Conservation (phyloP, 345 rosid species). For the Limnanthes douglasii region DNA sequence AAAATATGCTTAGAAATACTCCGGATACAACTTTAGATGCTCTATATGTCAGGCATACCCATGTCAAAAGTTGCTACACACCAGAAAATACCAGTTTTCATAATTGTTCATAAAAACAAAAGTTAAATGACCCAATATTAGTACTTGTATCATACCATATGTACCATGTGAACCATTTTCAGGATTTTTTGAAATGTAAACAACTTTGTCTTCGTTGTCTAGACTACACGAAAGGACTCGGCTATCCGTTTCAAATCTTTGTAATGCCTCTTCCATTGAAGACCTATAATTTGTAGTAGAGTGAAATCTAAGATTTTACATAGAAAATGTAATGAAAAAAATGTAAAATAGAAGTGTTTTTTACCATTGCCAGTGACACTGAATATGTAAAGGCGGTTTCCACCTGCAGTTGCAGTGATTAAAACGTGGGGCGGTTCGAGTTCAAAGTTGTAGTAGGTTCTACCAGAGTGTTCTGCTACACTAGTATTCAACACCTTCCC, state of each 20-base stretch:
- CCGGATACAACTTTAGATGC: no score
- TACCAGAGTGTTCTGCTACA: conserved; percentile 54
- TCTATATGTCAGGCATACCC: no score
- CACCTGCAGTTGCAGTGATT: conserved; percentile 93
- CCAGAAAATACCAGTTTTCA: no score
- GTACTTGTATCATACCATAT: no score
- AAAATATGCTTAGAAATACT: no score
- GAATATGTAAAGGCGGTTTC: conserved; percentile 83
- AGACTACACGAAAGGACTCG: conserved; percentile 72
- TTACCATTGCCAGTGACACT: conserved; percentile 59
- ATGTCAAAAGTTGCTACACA: no score
- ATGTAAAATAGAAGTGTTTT: background rate
- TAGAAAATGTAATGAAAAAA: background rate
- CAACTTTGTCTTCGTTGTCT: no score
- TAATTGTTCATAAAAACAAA: no score
- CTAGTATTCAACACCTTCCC: conserved; percentile 68
- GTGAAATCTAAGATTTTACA: background rate
- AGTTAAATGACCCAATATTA: no score
- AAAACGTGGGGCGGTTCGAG: conserved; percentile 87
- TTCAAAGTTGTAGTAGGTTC: conserved; percentile 71
- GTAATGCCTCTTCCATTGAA: conserved; percentile 94
- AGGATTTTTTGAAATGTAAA: no score
- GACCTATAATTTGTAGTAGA: conserved; percentile 30
- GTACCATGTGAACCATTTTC: no score
- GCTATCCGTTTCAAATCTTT: conserved; percentile 77